Evolutionary conservation across 225 moss, liverwort and hornwort species (phyloP), one percentile per base, ranked within the genome.

Genomic region (Takakia lepidozioides): DNA sequence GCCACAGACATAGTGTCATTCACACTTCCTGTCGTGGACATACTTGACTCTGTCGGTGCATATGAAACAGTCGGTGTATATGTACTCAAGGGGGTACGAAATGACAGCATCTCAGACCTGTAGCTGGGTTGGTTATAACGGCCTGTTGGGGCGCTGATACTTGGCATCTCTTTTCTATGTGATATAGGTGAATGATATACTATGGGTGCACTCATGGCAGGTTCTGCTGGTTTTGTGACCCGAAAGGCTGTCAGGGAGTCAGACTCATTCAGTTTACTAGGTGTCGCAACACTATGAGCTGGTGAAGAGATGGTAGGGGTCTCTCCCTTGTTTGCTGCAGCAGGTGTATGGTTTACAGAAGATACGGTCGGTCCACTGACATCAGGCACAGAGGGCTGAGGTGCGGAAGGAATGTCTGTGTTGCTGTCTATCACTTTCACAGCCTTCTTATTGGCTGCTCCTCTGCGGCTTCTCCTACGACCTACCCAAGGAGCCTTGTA

Each of bases 251-350:
- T n/a, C 27, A 40, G 52, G 4, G 27, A 43, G n/a, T 58, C 41
- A 21, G 56, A 51, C 39, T 52, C 28, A 20, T 43, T 49, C 22
- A 37, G 47, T 30, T 53, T 43, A 14, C 61, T 28, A 2, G 38
- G 34, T 14, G 58, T 20, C 8, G 57, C 13, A 16, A 21, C 1
- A 1, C 52, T 48, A 23, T 40, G 62, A 0, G 66, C 43, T 23
- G 66, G 72, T 13, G 72, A 72, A 0, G 54, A 54, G 22, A 72
- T 58, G 2, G 62, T 66, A 48, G 61, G 61, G 43, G 66, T 43
- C 52, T 72, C 62, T 26, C 48, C 48, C 58, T 43, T 66, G 47
- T 58, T 62, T n/a, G n/a, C n/a, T 35, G 62, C 66, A 2, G 66
- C 30, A 18, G 57, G 57, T 2, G 71, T 52, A n/a, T 61, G 61